Conservation (phyloP, 352 stramenopile genomes). For the Phytophthora citricola region DNA sequence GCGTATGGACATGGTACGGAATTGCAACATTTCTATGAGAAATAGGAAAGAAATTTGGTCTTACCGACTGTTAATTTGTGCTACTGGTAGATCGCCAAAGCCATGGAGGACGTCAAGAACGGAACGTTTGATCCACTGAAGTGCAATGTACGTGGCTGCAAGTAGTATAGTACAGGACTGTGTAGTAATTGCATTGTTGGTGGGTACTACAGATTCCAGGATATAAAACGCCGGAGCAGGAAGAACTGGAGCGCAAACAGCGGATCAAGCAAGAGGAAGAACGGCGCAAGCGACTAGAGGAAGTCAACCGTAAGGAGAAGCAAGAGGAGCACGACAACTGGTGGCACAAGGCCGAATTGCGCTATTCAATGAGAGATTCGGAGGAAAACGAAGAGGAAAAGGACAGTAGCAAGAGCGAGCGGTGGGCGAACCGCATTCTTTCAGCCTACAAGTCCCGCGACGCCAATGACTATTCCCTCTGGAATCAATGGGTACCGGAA, state of each 20-base stretch:
- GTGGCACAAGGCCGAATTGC: constrained; percentile 72
- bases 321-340: constrained; percentile 69
- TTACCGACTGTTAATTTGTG: no score
- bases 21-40: no score
- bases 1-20: constrained; percentile 72
- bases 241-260: constrained; percentile 58
- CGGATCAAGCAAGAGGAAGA: constrained; percentile 46
- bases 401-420: constrained; percentile 25
- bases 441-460: constrained; percentile 77
- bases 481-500: constrained; percentile 74
- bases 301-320: constrained; percentile 50
- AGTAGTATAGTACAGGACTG: neutral
- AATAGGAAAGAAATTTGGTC: no score
- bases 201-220: constrained; percentile 59
- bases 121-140: constrained; percentile 77
- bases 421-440: constrained; percentile 67
- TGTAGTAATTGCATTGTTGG: neutral
- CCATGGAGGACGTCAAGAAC: constrained; percentile 84
- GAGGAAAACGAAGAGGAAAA: constrained; percentile 23
- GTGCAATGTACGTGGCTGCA: constrained; percentile 56
- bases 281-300: constrained; percentile 47
- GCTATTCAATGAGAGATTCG: constrained; percentile 43
- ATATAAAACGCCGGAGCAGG: constrained; percentile 80
- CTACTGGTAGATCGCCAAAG: constrained; percentile 56
- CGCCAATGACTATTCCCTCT: constrained; percentile 86